These are phyloP conservation scores for Leptodermis oblonga DNA, from an alignment of 257 asterid genomes.

Conservation along the genomic window DNA sequence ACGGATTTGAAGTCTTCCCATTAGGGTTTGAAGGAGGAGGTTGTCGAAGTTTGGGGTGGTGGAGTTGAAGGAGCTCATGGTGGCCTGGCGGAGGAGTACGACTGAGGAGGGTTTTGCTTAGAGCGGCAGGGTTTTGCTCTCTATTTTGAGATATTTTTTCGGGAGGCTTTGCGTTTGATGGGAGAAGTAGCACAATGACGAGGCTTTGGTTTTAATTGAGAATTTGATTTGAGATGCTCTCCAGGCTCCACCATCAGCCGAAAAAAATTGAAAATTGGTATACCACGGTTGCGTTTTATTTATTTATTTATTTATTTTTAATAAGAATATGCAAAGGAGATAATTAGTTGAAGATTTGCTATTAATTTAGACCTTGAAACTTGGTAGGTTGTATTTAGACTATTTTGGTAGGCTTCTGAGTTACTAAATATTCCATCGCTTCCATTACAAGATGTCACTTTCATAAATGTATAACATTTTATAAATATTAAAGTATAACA, in stretches of 20 bases:
- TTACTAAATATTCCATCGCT: no score
- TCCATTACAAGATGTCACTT: no score
- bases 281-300: no score
- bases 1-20: conserved; percentile 72
- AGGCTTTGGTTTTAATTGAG: background rate
- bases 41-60: conserved; percentile 74
- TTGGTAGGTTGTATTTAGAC: no score
- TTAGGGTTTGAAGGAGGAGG: conserved; percentile 78
- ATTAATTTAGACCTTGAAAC: no score
- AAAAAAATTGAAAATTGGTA: no score
- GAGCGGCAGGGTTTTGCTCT: background rate
- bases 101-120: background rate
- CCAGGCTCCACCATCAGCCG: background rate
- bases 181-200: background rate
- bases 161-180: background rate
- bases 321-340: background rate
- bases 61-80: conserved; percentile 41
- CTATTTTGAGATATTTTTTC: background rate
- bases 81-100: conserved; percentile 1
- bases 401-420: no score
- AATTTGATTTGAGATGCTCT: background rate
- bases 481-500: no score
- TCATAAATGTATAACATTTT: no score
- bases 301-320: no score
- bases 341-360: no score